These are phyloP conservation scores for Calonectria crousiana DNA, from an alignment of 2,329 filamentous ascomycete genomes.

Conservation along the genomic window DNA sequence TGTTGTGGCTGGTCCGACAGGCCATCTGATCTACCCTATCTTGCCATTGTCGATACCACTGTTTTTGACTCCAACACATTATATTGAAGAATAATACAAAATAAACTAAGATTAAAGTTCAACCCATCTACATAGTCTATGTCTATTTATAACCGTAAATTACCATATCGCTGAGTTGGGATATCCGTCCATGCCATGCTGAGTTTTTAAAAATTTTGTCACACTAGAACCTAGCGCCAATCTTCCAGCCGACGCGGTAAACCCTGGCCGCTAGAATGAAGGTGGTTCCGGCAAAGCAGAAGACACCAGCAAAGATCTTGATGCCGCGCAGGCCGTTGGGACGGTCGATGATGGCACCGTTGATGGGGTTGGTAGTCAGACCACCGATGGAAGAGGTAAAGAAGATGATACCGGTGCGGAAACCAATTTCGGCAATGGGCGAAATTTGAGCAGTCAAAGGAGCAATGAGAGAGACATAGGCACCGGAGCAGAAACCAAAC, in stretches of 20 bases:
- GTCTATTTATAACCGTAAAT: not conserved
- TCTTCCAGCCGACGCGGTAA: constrained; percentile 17
- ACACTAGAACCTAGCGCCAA: constrained; percentile 6
- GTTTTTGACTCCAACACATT: too few species aligned
- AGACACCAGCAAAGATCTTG: constrained; percentile 51
- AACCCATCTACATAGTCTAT: not conserved
- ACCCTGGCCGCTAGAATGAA: constrained; percentile 33
- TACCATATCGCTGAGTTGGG: not conserved
- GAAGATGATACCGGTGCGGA: constrained; percentile 57
- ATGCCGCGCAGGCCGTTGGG: constrained; percentile 48
- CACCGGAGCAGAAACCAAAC: constrained; percentile 58
- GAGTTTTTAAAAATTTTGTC: not conserved
- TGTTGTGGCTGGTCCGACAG: too few species aligned
- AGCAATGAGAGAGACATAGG: constrained; percentile 55
- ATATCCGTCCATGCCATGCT: not conserved
- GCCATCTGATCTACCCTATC: too few species aligned
- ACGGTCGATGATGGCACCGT: constrained; percentile 56
- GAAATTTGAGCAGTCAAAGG: constrained; percentile 57
- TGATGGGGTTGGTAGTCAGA: constrained; percentile 69
- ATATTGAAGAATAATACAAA: not conserved
- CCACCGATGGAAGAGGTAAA: constrained; percentile 66
- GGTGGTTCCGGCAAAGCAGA: constrained; percentile 34
- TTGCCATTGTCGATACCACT: too few species aligned
- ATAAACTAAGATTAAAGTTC: not conserved
- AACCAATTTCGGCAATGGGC: constrained; percentile 43